Percentiles rank a stretch among this genome's conserved stretches.
phyloP scores from a whole-genome alignment of 768 basidiomycete species.

The Rhodotorula sphaerocarpa region DNA sequence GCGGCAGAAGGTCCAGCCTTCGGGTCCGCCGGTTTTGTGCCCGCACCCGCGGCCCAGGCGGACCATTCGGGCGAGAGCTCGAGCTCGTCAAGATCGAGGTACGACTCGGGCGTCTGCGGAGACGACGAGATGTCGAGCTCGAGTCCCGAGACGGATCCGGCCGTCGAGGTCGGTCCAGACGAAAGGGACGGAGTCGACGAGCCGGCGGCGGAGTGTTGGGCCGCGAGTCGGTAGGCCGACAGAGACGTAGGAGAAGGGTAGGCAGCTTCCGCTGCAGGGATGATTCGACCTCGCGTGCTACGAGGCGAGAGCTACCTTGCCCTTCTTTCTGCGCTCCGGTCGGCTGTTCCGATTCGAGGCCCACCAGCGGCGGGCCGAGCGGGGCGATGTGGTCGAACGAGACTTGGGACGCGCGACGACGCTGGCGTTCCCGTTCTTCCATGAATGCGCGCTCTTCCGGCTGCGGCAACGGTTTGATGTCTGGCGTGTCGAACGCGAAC shows the following conservation, averaged over 20 bases:
- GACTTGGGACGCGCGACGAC: background rate
- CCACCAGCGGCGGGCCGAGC: background rate
- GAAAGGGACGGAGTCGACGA: background rate
- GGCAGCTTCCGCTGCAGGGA: constrained; percentile 36
- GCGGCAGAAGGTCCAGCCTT: background rate
- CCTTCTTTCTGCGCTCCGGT: background rate
- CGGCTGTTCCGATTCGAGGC: background rate
- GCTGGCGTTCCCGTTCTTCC: constrained; percentile 11
- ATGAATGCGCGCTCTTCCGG: constrained; percentile 26
- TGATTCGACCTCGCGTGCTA: constrained; percentile 35
- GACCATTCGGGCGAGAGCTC: constrained; percentile 11
- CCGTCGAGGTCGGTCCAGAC: background rate
- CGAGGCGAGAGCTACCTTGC: constrained; percentile 30
- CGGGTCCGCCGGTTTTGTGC: too few species aligned
- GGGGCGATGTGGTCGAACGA: background rate
- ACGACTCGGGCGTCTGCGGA: constrained; percentile 11
- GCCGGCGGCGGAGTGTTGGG: background rate
- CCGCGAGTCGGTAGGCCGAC: background rate
- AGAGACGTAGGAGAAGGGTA: background rate
- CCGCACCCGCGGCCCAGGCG: constrained; percentile 13
- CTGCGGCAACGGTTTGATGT: constrained; percentile 12
- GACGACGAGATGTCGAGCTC: constrained; percentile 7
- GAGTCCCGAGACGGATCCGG: background rate
- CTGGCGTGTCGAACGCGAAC: constrained; percentile 26
- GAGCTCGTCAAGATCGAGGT: constrained; percentile 22